Conservation (phyloP, 78 protist species). For the Corallochytrium limacisporum region DNA sequence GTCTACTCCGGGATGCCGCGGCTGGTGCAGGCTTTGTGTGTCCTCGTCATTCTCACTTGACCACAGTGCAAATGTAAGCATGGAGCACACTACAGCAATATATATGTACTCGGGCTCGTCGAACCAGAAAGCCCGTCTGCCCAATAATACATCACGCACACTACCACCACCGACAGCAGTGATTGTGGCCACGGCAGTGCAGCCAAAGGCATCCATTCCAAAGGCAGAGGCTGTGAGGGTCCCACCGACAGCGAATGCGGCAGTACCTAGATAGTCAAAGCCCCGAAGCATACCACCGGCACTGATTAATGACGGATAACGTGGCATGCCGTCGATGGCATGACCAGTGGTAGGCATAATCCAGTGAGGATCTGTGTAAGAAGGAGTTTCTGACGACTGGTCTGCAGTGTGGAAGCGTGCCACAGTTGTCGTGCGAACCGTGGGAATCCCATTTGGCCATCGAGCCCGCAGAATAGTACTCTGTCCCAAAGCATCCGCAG, state of each 20-base stretch:
- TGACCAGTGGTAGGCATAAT: no score
- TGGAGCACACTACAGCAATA: not conserved
- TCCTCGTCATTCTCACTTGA: no score
- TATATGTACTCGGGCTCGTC: slow-evolving; percentile 14
- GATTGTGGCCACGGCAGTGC: slow-evolving; percentile 11
- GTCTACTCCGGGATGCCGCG: no score
- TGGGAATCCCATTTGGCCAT: no score
- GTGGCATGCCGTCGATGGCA: not conserved
- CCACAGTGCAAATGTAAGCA: not conserved
- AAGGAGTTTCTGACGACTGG: no score
- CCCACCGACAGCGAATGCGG: slow-evolving; percentile 13
- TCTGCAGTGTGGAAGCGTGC: no score
- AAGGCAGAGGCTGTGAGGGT: not conserved
- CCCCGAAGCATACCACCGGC: slow-evolving; percentile 1
- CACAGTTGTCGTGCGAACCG: no score
- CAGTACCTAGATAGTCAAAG: slow-evolving; percentile 15
- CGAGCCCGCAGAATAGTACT: no score
- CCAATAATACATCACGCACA: slow-evolving; percentile 11
- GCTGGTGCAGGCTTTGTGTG: no score
- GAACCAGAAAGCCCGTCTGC: slow-evolving; percentile 12
- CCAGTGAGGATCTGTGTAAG: no score
- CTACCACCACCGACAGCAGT: slow-evolving; percentile 28
- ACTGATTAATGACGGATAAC: not conserved
- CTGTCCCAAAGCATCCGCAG: no score
- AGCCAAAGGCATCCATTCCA: slow-evolving; percentile 25